Evolutionary conservation across 1,139 yeast genomes (phyloP), one percentile per base, ranked within the genome.

Genomic region (Suhomyces taliae): DNA sequence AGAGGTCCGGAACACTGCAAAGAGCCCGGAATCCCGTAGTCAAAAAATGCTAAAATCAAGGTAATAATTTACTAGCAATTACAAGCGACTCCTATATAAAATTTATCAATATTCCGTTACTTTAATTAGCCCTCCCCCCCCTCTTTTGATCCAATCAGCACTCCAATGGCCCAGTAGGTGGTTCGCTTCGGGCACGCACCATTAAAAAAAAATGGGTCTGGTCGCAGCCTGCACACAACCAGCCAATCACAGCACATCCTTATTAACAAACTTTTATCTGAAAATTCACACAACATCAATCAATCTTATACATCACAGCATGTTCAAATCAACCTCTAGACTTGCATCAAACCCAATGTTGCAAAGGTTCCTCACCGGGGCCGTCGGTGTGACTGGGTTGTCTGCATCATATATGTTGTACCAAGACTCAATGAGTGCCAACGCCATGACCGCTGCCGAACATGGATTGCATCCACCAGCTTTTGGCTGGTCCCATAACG

Each of bases 401-500:
- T 78, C 86, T 53, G 87, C 90, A 45, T 83, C 90, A 40, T 86
- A 85, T 66, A 71, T 85, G 66, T 78, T 88, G 63, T 89, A 87
- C 73, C 84, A 87, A 61, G 93, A 86, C 68, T 77, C 89, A 24
- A 80, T 85, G 70, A 81, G 88, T 52, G 97, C 97, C 52, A 83
- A 82, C 64, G 99, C 99, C 64, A 89, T 91, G 96, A 91, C 99
- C 47, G 96, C 95, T 56, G 97, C 98, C 56, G 99, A 93, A 77
- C 98, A 93, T 74, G 99, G 99, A 60, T 82, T 93, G 68, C 99
- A 93, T 71, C 85, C 99, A 40, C 97, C 98, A 56, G 83, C 84
- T 53, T 91, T 80, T 71, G 87, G 83, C 51, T 93, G 99, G 99
- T 81, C 97, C 41, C 98, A 93, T 74, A 84, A 81, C 65, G 97